Evolutionary conservation across 208 protist genomes (phyloP).

Genomic region (Leishmania guyanensis): DNA sequence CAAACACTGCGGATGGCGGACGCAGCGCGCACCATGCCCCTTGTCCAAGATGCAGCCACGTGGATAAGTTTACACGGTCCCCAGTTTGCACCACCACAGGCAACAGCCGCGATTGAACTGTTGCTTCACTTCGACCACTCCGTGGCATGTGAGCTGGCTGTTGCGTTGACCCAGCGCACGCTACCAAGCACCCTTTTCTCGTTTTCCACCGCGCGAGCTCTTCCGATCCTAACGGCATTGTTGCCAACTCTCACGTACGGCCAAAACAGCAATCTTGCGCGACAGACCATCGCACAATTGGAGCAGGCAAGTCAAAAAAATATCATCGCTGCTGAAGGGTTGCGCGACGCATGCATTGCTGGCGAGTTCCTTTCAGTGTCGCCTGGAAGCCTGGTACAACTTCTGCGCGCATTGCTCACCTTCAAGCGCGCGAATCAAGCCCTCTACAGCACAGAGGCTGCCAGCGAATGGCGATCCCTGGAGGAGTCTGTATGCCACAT

Average conservation of each 20-base stretch:
- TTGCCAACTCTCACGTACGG: slow-evolving; percentile 1
- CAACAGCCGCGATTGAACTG: slow-evolving; percentile 9
- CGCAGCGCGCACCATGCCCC: slow-evolving; percentile 21
- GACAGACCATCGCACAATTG: background rate
- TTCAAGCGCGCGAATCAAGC: background rate
- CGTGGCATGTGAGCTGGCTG: slow-evolving; percentile 7
- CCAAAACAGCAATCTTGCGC: background rate
- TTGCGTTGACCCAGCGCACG: slow-evolving; percentile 5
- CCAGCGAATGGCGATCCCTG: slow-evolving; percentile 2
- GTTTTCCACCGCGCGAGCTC: slow-evolving; percentile 2
- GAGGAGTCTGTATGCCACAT: background rate
- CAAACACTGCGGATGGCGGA: slow-evolving; percentile 40
- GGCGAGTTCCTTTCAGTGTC: slow-evolving; percentile 6
- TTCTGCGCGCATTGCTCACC: slow-evolving; percentile 8
- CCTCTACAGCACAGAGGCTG: slow-evolving; percentile 1
- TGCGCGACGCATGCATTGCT: slow-evolving; percentile 14
- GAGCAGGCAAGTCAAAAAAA: background rate
- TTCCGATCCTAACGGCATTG: slow-evolving; percentile 8
- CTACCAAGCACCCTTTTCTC: background rate
- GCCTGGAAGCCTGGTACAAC: slow-evolving; percentile 1
- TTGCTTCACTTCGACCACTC: slow-evolving; percentile 14
- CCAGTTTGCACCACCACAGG: background rate
- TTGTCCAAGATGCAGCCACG: slow-evolving; percentile 47
- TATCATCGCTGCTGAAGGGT: background rate
- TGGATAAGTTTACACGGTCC: slow-evolving; percentile 39